Conservation (phyloP, 2,329 filamentous ascomycete genomes). For the Neopestalotiopsis sp. region DNA sequence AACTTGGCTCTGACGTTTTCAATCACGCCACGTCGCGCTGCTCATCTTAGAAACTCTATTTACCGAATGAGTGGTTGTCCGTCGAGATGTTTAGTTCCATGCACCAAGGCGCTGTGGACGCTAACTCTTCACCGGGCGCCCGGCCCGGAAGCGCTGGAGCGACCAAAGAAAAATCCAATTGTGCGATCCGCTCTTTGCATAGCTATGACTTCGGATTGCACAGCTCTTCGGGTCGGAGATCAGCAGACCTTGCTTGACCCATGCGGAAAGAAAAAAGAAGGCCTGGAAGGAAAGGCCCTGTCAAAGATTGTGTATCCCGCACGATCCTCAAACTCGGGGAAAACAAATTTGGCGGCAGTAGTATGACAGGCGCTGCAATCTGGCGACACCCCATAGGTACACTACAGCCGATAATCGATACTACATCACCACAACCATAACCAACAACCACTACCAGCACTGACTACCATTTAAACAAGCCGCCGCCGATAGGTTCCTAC, state of each 20-base stretch:
- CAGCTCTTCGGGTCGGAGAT: background rate
- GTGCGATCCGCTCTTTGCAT: background rate
- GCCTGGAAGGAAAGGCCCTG: background rate
- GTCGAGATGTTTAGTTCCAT: background rate
- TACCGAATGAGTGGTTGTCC: background rate
- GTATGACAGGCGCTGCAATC: background rate
- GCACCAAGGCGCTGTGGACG: background rate
- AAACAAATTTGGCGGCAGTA: background rate
- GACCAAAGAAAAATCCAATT: background rate
- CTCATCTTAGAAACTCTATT: background rate
- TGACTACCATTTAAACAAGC: too few relatives aligned
- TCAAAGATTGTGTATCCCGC: background rate
- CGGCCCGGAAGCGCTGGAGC: conserved; percentile 4
- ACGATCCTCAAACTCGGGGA: conserved; percentile 1
- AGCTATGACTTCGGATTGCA: background rate
- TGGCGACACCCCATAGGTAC: background rate
- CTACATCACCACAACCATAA: background rate
- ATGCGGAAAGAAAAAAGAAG: background rate
- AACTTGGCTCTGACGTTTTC: background rate
- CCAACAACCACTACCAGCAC: background rate
- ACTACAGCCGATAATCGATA: too few relatives aligned
- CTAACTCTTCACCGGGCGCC: background rate
- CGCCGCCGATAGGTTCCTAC: too few relatives aligned
- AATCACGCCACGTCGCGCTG: background rate
- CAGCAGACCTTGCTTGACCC: background rate